Percentiles rank a stretch among this genome's conserved stretches.
Conservation (phyloP, 306 rosid species). For the Quercus bicolor region DNA sequence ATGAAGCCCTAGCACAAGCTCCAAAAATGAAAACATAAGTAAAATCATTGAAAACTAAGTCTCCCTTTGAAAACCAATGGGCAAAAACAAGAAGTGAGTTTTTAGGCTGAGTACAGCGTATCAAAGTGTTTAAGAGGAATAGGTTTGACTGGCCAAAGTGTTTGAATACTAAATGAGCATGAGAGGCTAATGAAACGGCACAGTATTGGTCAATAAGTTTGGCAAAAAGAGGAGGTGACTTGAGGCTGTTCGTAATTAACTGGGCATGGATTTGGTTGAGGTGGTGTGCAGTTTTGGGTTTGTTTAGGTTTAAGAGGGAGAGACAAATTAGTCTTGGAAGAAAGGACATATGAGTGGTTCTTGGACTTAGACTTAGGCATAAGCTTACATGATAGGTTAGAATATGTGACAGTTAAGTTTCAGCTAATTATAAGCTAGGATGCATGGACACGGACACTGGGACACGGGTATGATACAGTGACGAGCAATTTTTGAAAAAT, state of each 20-base stretch:
- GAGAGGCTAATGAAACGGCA: constrained; percentile 21
- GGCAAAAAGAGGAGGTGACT: constrained; percentile 43
- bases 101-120: constrained; percentile 51
- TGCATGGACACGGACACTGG: no score
- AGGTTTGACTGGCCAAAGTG: constrained; percentile 31
- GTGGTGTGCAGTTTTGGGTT: constrained; percentile 32
- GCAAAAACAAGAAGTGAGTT: constrained; percentile 43
- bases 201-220: constrained; percentile 53
- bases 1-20: constrained; percentile 70
- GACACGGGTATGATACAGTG: no score
- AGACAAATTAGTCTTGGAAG: constrained; percentile 46
- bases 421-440: no score
- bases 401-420: no score
- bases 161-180: constrained; percentile 48
- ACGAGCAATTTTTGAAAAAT: no score
- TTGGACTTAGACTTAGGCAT: neutral
- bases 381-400: no score
- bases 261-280: constrained; percentile 61
- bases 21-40: constrained; percentile 65
- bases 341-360: constrained; percentile 22
- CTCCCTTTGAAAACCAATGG: constrained; percentile 42
- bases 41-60: constrained; percentile 40
- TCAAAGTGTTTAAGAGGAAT: constrained; percentile 65
- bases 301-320: constrained; percentile 28
- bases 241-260: constrained; percentile 51